A percentile compares a stretch with the other conserved stretches of the same genome.
These are phyloP conservation scores for Amanita molliuscula DNA, from an alignment of 768 basidiomycete genomes.

Conservation along the genomic window DNA sequence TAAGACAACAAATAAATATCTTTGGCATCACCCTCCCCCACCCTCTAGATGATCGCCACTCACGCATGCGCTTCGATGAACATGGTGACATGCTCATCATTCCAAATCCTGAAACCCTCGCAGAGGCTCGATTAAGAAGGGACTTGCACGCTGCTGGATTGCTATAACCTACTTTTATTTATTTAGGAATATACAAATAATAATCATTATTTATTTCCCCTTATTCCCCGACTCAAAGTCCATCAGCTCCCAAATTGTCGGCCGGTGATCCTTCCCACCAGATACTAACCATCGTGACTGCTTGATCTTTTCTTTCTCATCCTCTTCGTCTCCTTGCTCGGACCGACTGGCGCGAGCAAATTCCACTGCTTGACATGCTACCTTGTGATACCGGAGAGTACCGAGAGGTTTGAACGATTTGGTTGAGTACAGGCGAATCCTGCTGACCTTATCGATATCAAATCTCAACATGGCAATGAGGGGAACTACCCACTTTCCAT, in stretches of 20 bases:
- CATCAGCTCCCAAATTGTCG: conserved; percentile 65
- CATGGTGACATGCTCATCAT: conserved; percentile 18
- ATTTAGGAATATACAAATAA: background rate
- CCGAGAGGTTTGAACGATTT: conserved; percentile 77
- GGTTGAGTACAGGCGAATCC: conserved; percentile 76
- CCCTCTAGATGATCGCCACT: conserved; percentile 1
- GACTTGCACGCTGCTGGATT: conserved; percentile 48
- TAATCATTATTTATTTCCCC: background rate
- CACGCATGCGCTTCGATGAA: conserved; percentile 11
- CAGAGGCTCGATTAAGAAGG: conserved; percentile 36
- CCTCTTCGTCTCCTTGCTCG: conserved; percentile 39
- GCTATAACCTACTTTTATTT: conserved; percentile 20
- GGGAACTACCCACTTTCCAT: conserved; percentile 53
- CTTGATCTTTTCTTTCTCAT: conserved; percentile 28
- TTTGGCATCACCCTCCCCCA: conserved; percentile 33
- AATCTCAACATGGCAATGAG: background rate
- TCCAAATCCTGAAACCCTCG: conserved; percentile 19
- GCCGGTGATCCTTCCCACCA: conserved; percentile 58
- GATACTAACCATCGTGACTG: conserved; percentile 53
- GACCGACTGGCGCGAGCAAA: conserved; percentile 29
- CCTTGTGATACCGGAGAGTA: conserved; percentile 74
- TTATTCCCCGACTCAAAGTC: conserved; percentile 27
- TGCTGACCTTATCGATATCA: conserved; percentile 19
- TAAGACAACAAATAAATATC: conserved; percentile 38
- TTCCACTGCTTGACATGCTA: conserved; percentile 60